Conservation (phyloP, 1,284 basidiomycete species). For the Papiliotrema terrestris region DNA sequence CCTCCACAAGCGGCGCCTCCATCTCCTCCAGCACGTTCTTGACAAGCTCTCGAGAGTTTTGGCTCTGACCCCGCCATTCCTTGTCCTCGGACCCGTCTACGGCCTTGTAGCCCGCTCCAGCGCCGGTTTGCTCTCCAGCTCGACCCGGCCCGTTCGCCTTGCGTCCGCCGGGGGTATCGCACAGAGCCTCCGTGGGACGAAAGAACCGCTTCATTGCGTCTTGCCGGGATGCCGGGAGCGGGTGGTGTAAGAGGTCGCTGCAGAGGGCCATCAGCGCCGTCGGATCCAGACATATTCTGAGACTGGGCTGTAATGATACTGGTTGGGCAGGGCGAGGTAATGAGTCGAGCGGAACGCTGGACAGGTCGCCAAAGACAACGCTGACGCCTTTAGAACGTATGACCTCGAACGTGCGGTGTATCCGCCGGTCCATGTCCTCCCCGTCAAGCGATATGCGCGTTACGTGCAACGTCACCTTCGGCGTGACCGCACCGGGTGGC, state of each 20-base stretch:
- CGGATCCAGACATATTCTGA: slow-evolving; percentile 69
- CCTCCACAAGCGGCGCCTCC: slow-evolving; percentile 61
- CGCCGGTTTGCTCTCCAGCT: slow-evolving; percentile 13
- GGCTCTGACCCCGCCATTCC: slow-evolving; percentile 29
- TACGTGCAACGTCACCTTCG: slow-evolving; percentile 60
- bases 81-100: slow-evolving; percentile 1
- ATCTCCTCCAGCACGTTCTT: slow-evolving; percentile 60
- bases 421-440: slow-evolving; percentile 52
- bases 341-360: slow-evolving; percentile 7
- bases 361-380: slow-evolving; percentile 62
- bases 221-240: slow-evolving; percentile 57
- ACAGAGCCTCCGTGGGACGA: slow-evolving; percentile 42
- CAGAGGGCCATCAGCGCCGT: slow-evolving; percentile 76
- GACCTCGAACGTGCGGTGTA: slow-evolving; percentile 58
- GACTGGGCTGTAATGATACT: slow-evolving; percentile 52
- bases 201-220: slow-evolving; percentile 60
- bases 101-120: too few species aligned
- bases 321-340: not conserved
- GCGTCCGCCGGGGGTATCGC: slow-evolving; percentile 13
- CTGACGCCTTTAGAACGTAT: slow-evolving; percentile 56
- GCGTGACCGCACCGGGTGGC: slow-evolving; percentile 23
- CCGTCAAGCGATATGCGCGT: slow-evolving; percentile 58
- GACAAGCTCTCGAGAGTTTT: slow-evolving; percentile 42
- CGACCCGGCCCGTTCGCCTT: slow-evolving; percentile 55
- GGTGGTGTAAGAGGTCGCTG: slow-evolving; percentile 73